Conservation (phyloP, 2,329 filamentous ascomycete species). For the Trichoderma atroviride region DNA sequence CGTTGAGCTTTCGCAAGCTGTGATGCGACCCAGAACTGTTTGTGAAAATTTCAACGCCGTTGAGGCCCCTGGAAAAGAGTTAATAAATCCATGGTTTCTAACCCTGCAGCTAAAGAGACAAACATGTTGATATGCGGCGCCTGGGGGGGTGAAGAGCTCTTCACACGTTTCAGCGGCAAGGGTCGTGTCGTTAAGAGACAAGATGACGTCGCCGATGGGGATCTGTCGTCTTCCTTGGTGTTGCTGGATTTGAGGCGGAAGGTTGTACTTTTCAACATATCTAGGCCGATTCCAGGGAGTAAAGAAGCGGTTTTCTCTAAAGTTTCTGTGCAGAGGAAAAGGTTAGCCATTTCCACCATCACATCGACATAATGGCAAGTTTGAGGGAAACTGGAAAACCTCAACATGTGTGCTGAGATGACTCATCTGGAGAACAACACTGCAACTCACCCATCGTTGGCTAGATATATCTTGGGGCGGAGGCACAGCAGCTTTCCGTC, state of each 20-base stretch:
- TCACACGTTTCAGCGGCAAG: constrained; percentile 46
- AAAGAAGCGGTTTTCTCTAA: constrained; percentile 46
- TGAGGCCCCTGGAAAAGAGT: background rate
- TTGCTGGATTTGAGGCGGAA: constrained; percentile 42
- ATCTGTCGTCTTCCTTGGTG: constrained; percentile 45
- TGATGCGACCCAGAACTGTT: constrained; percentile 39
- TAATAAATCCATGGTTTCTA: background rate
- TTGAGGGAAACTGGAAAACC: background rate
- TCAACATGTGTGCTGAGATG: no score
- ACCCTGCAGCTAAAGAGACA: background rate
- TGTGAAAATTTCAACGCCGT: constrained; percentile 25
- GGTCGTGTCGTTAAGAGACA: constrained; percentile 45
- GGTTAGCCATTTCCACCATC: background rate
- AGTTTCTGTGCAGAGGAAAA: constrained; percentile 42
- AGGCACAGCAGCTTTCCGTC: constrained; percentile 72
- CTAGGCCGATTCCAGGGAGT: constrained; percentile 44
- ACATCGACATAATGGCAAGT: no score
- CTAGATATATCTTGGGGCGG: constrained; percentile 65
- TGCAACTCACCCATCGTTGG: constrained; percentile 38
- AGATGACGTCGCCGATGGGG: constrained; percentile 46
- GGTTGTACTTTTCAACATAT: constrained; percentile 43
- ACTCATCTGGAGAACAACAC: background rate
- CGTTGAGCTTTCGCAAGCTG: constrained; percentile 67
- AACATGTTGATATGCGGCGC: constrained; percentile 20
- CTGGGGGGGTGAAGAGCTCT: constrained; percentile 24